Conservation (phyloP, 2,329 filamentous ascomycete genomes). For the Conoideocrella luteorostrata region DNA sequence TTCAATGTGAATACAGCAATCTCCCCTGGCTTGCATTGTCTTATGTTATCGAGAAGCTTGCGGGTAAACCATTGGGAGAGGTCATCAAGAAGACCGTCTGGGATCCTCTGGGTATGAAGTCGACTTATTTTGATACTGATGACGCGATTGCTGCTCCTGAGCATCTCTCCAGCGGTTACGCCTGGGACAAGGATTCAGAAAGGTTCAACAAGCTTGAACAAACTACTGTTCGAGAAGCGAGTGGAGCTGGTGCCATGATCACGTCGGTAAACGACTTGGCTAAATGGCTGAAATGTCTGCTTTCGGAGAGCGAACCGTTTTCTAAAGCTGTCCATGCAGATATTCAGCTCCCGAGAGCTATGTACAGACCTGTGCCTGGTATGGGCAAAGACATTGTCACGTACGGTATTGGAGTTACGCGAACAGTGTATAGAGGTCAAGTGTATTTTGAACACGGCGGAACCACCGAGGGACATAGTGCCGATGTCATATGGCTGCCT, state of each 20-base stretch:
- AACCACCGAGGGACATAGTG: constrained; percentile 17
- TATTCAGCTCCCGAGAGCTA: constrained; percentile 22
- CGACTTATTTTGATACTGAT: constrained; percentile 27
- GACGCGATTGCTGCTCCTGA: constrained; percentile 19
- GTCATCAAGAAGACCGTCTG: constrained; percentile 38
- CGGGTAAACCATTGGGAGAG: constrained; percentile 28
- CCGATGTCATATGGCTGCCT: constrained; percentile 26
- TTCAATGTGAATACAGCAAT: constrained; percentile 43
- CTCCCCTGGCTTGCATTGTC: constrained; percentile 39
- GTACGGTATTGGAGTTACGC: constrained; percentile 25
- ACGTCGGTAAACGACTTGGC: constrained; percentile 43
- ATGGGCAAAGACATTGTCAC: constrained; percentile 13
- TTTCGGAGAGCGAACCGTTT: constrained; percentile 24
- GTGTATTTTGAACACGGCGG: constrained; percentile 24
- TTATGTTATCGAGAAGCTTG: constrained; percentile 37
- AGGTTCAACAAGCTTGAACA: too few species aligned
- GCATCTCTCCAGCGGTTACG: constrained; percentile 36
- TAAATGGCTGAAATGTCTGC: constrained; percentile 43
- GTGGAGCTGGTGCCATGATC: constrained; percentile 35
- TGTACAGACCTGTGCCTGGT: constrained; percentile 13
- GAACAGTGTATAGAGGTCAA: constrained; percentile 19
- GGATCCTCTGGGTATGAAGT: constrained; percentile 39
- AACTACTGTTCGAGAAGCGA: constrained; percentile 19
- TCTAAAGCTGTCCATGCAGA: constrained; percentile 19
- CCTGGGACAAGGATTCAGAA: constrained; percentile 23